Conservation (phyloP, 2,329 filamentous ascomycete species). For the Metarhizium guizhouense region DNA sequence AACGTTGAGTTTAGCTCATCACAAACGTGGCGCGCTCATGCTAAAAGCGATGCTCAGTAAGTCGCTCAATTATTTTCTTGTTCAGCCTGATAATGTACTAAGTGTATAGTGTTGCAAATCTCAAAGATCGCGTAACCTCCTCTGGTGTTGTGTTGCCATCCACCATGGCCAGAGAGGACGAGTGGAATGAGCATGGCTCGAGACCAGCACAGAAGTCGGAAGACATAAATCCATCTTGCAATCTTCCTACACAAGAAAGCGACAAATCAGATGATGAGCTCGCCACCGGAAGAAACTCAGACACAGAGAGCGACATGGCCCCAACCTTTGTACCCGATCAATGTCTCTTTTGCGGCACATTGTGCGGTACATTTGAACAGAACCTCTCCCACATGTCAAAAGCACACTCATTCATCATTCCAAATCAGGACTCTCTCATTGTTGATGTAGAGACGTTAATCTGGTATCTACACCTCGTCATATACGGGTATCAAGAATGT, state of each 20-base stretch:
- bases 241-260: background rate
- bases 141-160: background rate
- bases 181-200: background rate
- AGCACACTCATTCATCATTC: slow-evolving; percentile 37
- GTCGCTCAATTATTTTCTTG: background rate
- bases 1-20: background rate
- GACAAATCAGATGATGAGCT: background rate
- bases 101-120: background rate
- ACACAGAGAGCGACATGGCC: background rate
- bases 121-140: background rate
- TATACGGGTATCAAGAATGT: slow-evolving; percentile 41
- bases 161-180: background rate
- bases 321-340: slow-evolving; percentile 19
- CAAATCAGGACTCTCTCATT: slow-evolving; percentile 26
- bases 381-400: slow-evolving; percentile 41
- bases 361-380: slow-evolving; percentile 20
- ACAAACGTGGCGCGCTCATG: background rate
- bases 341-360: slow-evolving; percentile 34
- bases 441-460: slow-evolving; percentile 39
- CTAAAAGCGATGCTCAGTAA: background rate
- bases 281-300: background rate
- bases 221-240: background rate
- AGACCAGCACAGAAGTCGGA: background rate
- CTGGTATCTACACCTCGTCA: slow-evolving; percentile 37
- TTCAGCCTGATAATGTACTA: background rate